These are phyloP conservation scores for Tremella fuciformis DNA, from an alignment of 768 basidiomycete species.

Conservation along the genomic window DNA sequence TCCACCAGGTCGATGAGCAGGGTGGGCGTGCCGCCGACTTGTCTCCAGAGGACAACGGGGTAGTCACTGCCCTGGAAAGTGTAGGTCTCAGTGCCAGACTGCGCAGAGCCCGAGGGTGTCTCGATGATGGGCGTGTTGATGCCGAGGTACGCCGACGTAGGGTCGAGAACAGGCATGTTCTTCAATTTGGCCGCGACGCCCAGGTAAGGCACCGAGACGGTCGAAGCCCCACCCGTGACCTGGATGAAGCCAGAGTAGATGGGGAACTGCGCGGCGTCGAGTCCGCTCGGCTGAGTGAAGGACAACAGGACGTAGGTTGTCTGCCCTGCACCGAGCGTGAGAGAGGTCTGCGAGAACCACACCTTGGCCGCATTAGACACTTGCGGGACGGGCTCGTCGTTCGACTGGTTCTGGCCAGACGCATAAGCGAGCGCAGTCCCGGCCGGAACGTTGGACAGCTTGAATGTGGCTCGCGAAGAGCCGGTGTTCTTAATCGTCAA, in stretches of 20 bases:
- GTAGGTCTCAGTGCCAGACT: constrained; percentile 32
- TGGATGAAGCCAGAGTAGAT: constrained; percentile 64
- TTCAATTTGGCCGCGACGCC: constrained; percentile 50
- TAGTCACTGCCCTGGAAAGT: constrained; percentile 30
- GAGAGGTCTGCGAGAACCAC: constrained; percentile 54
- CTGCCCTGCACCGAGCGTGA: constrained; percentile 54
- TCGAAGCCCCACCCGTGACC: constrained; percentile 27
- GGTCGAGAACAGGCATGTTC: constrained; percentile 47
- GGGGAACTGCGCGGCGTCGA: constrained; percentile 57
- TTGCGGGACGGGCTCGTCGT: constrained; percentile 57
- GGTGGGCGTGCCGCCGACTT: constrained; percentile 34
- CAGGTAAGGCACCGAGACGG: constrained; percentile 44
- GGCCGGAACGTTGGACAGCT: constrained; percentile 43
- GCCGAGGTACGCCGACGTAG: constrained; percentile 35
- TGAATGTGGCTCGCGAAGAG: constrained; percentile 50
- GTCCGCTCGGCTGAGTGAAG: constrained; percentile 57
- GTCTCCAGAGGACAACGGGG: constrained; percentile 44
- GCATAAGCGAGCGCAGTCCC: constrained; percentile 44
- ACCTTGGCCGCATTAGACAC: constrained; percentile 55
- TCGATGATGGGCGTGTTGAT: constrained; percentile 35
- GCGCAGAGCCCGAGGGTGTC: constrained; percentile 17
- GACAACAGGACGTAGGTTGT: constrained; percentile 52
- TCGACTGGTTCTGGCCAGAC: constrained; percentile 29
- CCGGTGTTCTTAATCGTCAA: constrained; percentile 58
- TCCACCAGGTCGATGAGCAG: constrained; percentile 43